Evolutionary conservation across 768 basidiomycete species (phyloP).

Genomic region (Kwoniella heveanensis): DNA sequence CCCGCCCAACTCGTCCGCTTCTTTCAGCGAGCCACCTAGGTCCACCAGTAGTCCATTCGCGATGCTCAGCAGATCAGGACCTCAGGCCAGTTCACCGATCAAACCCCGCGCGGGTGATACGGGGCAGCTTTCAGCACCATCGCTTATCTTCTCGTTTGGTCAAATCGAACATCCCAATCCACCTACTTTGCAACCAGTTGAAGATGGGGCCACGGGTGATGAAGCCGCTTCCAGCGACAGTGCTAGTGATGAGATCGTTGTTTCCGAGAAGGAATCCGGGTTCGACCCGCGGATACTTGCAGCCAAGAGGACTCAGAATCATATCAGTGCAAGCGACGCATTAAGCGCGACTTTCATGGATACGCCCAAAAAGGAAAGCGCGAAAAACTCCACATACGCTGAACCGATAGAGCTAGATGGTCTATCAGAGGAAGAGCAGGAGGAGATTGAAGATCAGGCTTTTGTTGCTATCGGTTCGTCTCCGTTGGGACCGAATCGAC

Average conservation of each 20-base stretch:
- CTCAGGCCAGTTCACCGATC: background rate
- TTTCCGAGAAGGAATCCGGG: background rate
- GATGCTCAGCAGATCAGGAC: background rate
- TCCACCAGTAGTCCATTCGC: background rate
- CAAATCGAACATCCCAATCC: background rate
- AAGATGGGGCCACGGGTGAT: background rate
- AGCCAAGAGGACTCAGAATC: background rate
- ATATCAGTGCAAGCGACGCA: background rate
- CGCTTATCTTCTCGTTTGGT: background rate
- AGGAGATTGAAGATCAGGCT: background rate
- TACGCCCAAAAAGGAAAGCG: background rate
- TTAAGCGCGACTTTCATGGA: background rate
- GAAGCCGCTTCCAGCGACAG: background rate
- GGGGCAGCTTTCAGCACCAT: no score
- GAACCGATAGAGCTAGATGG: background rate
- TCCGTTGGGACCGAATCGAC: background rate
- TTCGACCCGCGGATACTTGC: background rate
- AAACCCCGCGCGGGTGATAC: background rate
- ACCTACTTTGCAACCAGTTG: background rate
- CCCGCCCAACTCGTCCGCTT: background rate
- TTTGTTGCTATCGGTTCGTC: background rate
- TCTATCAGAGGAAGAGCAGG: background rate
- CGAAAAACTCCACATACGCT: background rate
- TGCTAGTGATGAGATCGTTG: background rate
- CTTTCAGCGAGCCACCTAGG: background rate